These are phyloP conservation scores for Suillus clintonianus DNA, from an alignment of 768 basidiomycete genomes.

Conservation along the genomic window DNA sequence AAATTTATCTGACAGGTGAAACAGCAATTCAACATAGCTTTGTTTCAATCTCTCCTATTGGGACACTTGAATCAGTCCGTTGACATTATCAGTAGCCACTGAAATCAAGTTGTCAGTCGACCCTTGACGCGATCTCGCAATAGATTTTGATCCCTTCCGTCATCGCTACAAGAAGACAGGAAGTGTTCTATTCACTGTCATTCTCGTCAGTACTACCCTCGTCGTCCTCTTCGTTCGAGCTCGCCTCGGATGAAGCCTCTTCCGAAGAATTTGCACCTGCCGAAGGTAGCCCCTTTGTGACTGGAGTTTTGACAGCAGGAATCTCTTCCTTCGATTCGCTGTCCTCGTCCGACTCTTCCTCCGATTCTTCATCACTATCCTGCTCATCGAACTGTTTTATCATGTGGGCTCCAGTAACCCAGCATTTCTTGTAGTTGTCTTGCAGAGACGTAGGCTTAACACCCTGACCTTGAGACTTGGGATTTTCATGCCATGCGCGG, in stretches of 20 bases:
- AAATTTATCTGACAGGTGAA: neutral
- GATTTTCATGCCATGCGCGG: slow-evolving; percentile 76
- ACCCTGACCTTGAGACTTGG: slow-evolving; percentile 54
- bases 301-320: slow-evolving; percentile 2
- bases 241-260: slow-evolving; percentile 21
- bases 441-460: slow-evolving; percentile 38
- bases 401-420: slow-evolving; percentile 71
- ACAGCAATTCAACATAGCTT: neutral
- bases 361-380: slow-evolving; percentile 54
- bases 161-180: neutral
- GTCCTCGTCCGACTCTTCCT: slow-evolving; percentile 27
- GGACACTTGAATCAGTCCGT: neutral
- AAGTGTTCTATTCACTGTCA: slow-evolving; percentile 11
- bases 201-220: slow-evolving; percentile 1
- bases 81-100: neutral
- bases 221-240: slow-evolving; percentile 15
- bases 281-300: neutral
- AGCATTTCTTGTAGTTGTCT: slow-evolving; percentile 66
- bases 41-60: neutral
- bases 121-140: slow-evolving; percentile 1
- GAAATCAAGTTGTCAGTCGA: neutral
- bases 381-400: slow-evolving; percentile 83
- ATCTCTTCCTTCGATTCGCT: slow-evolving; percentile 11
- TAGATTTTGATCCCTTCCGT: slow-evolving; percentile 11
- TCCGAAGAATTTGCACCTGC: slow-evolving; percentile 9